Evolutionary conservation across 2,329 filamentous ascomycete genomes (phyloP).

Genomic region (Eurotiales sp.): DNA sequence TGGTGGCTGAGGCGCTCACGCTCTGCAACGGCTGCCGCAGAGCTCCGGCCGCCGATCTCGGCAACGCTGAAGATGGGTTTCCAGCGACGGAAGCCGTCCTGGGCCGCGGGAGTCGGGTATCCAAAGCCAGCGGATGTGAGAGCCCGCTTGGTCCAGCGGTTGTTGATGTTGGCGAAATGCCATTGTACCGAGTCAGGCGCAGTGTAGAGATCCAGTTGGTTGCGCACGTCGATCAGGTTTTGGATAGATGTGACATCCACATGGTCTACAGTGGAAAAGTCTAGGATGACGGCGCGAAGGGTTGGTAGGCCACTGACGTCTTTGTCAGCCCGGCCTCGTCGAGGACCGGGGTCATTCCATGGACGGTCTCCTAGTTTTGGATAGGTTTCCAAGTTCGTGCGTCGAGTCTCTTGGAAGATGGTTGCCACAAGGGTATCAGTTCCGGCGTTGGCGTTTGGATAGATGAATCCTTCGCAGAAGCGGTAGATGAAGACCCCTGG

Average conservation of each 20-base stretch:
- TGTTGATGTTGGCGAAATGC: slow-evolving; percentile 93
- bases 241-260: slow-evolving; percentile 92
- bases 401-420: slow-evolving; percentile 68
- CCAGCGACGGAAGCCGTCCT: slow-evolving; percentile 65
- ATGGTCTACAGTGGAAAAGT: slow-evolving; percentile 91
- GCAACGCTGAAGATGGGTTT: slow-evolving; percentile 94
- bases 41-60: slow-evolving; percentile 70
- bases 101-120: slow-evolving; percentile 59
- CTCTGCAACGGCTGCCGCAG: slow-evolving; percentile 67
- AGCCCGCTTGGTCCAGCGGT: slow-evolving; percentile 90
- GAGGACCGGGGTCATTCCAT: slow-evolving; percentile 89
- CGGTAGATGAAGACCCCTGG: slow-evolving; percentile 95
- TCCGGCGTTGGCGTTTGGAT: slow-evolving; percentile 87
- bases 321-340: slow-evolving; percentile 50
- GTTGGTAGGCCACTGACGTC: slow-evolving; percentile 57
- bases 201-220: slow-evolving; percentile 84
- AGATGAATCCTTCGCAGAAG: slow-evolving; percentile 93
- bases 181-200: slow-evolving; percentile 81
- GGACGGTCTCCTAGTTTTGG: slow-evolving; percentile 70
- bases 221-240: slow-evolving; percentile 87
- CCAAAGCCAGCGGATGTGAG: slow-evolving; percentile 86
- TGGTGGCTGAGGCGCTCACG: slow-evolving; percentile 48
- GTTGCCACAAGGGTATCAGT: slow-evolving; percentile 71
- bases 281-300: slow-evolving; percentile 85
- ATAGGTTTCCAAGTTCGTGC: slow-evolving; percentile 68